Evolutionary conservation across 139 green algal species (phyloP).

Genomic region (Yamagishiella unicocca): DNA sequence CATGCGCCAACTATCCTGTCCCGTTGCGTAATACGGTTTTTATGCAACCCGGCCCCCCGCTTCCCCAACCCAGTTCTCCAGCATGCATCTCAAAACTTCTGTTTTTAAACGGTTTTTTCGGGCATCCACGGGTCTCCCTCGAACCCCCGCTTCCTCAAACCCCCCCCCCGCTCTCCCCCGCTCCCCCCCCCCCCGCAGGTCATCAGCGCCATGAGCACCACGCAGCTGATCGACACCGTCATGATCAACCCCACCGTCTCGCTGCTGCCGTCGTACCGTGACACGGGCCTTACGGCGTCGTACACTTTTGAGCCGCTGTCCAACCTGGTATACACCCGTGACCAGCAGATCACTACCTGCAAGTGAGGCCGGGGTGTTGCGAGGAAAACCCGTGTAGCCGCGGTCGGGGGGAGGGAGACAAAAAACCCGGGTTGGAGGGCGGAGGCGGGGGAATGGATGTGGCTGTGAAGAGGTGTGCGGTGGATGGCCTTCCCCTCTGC

Average conservation of each 20-base stretch:
- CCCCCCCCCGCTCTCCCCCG: background rate
- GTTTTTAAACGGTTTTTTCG: no score
- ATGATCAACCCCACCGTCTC: conserved; percentile 92
- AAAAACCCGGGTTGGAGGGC: background rate
- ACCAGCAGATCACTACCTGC: conserved; percentile 95
- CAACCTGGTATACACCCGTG: conserved; percentile 96
- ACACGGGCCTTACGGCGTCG: conserved; percentile 87
- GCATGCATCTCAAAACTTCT: no score
- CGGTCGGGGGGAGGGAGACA: background rate
- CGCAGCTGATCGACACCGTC: conserved; percentile 95
- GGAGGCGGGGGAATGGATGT: background rate
- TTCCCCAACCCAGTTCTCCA: no score
- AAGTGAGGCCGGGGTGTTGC: conserved; percentile 51
- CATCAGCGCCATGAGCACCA: conserved; percentile 84
- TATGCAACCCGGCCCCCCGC: no score
- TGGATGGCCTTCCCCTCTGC: no score
- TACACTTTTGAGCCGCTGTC: conserved; percentile 94
- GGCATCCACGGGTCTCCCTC: no score
- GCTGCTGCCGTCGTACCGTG: conserved; percentile 69
- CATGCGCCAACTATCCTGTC: no score
- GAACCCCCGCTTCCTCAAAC: background rate
- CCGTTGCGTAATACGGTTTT: no score
- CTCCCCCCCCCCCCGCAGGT: conserved; percentile 33
- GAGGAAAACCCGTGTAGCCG: no score
- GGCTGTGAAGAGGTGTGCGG: no score